Evolutionary conservation across 1,284 basidiomycete genomes (phyloP).

Genomic region (Vanrija sp.): DNA sequence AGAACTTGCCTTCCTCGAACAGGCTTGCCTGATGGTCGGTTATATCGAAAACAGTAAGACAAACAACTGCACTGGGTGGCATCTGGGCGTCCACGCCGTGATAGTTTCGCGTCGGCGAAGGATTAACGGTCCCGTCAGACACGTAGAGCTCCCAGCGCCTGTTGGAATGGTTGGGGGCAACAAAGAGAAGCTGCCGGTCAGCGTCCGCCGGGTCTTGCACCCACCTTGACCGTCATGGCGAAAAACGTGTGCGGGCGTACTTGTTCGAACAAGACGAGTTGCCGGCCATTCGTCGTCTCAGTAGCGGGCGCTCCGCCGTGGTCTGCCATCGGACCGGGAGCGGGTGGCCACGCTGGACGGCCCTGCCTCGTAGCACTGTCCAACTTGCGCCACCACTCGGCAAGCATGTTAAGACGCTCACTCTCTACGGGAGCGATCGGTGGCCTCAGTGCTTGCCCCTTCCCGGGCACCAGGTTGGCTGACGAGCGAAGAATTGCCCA

Average conservation of each 20-base stretch:
- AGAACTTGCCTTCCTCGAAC: conserved; percentile 19
- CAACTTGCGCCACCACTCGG: conserved; percentile 18
- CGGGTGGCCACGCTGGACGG: neutral
- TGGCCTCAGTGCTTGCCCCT: neutral
- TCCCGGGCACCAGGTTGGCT: neutral
- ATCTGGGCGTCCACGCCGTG: conserved; percentile 14
- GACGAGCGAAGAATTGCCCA: neutral
- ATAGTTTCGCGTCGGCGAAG: conserved; percentile 21
- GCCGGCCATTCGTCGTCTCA: neutral
- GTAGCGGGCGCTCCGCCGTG: no score
- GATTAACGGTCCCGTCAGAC: conserved; percentile 33
- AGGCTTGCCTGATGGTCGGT: neutral
- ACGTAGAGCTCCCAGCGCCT: conserved; percentile 31
- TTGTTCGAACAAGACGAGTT: neutral
- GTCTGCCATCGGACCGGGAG: neutral
- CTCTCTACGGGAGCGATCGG: conserved; percentile 6
- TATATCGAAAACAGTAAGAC: neutral
- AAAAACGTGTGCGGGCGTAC: conserved; percentile 1
- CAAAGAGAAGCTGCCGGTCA: conserved; percentile 20
- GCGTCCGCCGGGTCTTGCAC: conserved; percentile 1
- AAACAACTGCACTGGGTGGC: conserved; percentile 1
- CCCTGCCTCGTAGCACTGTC: neutral
- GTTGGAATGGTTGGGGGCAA: neutral
- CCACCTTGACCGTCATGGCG: conserved; percentile 23
- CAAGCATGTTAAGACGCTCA: conserved; percentile 11